A percentile compares a stretch with the other conserved stretches of the same genome.
Conservation (phyloP, 495 filamentous ascomycete genomes). For the Penicillium daleae region DNA sequence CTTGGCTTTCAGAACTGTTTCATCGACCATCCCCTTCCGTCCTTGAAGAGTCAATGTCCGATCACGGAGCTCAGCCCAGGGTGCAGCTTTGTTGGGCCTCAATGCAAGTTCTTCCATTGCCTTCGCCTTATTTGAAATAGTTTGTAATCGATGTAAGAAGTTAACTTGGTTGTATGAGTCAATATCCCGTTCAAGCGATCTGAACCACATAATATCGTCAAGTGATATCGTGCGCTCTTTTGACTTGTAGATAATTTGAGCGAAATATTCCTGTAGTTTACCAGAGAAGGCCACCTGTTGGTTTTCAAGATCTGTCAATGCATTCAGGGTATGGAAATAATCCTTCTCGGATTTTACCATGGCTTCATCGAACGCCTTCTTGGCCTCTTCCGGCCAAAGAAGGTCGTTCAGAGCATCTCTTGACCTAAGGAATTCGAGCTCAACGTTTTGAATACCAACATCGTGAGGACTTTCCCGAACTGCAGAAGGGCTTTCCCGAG, state of each 20-base stretch:
- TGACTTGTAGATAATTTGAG: background rate
- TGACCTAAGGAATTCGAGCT: background rate
- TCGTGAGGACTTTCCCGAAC: background rate
- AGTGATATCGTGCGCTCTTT: background rate
- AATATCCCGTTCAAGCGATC: background rate
- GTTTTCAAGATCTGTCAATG: background rate
- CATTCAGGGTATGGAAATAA: background rate
- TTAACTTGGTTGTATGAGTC: background rate
- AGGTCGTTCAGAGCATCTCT: background rate
- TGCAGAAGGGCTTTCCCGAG: background rate
- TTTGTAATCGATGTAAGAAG: background rate
- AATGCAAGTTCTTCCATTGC: background rate
- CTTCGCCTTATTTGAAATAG: background rate
- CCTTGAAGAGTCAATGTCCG: background rate
- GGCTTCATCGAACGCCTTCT: background rate
- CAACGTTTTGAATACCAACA: slow-evolving; percentile 1
- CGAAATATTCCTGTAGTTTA: background rate
- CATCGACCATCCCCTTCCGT: background rate
- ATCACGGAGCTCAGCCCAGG: background rate
- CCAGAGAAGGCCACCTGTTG: background rate
- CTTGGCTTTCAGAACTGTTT: background rate
- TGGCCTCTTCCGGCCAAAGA: background rate
- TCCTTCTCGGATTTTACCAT: background rate
- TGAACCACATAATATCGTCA: background rate
- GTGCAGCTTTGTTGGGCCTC: background rate